Evolutionary conservation across 306 rosid genomes (phyloP).

Genomic region (Trifolium subterraneum): DNA sequence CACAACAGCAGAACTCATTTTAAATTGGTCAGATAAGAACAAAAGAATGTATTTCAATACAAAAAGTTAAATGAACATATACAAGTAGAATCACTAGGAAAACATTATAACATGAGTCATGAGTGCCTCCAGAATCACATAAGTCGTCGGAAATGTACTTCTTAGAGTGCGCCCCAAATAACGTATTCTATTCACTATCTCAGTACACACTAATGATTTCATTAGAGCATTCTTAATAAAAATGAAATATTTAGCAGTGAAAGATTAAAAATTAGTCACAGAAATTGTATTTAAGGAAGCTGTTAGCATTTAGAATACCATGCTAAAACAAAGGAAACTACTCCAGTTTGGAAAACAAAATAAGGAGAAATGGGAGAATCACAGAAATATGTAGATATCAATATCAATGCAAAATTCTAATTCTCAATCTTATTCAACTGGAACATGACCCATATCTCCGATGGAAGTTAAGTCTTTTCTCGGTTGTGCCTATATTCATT

Average conservation of each 20-base stretch:
- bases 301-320: constrained; percentile 4
- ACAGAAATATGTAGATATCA: neutral
- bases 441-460: neutral
- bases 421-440: neutral
- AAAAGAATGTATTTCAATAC: constrained; percentile 21
- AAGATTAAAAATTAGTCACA: constrained; percentile 1
- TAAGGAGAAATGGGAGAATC: neutral
- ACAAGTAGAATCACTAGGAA: constrained; percentile 29
- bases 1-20: constrained; percentile 40
- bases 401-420: neutral
- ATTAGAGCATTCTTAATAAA: constrained; percentile 16
- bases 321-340: constrained; percentile 21
- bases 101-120: constrained; percentile 1
- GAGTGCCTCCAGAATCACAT: constrained; percentile 36
- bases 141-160: neutral
- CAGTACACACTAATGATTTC: constrained; percentile 5
- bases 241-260: constrained; percentile 15
- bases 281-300: constrained; percentile 21
- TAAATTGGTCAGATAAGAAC: constrained; percentile 33
- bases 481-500: neutral
- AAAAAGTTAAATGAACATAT: constrained; percentile 10
- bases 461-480: neutral
- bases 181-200: constrained; percentile 6
- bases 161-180: constrained; percentile 15
- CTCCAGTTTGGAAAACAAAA: neutral